phyloP scores from a whole-genome alignment of 1,284 basidiomycete genomes.

The Kalmanozyma brasiliensis region DNA sequence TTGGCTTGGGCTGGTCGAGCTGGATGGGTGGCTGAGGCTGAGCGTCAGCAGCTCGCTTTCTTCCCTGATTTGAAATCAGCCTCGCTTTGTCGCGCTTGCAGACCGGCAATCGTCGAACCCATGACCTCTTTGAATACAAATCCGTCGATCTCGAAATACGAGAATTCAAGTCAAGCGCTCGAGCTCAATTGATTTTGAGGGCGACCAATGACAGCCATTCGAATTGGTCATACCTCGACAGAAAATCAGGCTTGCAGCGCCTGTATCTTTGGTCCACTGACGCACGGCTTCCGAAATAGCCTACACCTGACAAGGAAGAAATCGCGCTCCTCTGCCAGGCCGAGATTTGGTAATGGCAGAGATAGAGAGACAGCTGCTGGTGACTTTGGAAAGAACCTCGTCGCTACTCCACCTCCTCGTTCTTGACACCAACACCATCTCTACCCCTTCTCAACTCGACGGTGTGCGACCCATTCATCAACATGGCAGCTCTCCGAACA shows the following conservation, averaged over 20 bases:
- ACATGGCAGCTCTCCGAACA: slow-evolving; percentile 47
- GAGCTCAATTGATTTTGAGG: slow-evolving; percentile 3
- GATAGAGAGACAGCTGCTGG: neutral
- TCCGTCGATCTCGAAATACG: neutral
- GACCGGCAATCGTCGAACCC: neutral
- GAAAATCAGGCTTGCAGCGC: slow-evolving; percentile 1
- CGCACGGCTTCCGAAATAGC: slow-evolving; percentile 17
- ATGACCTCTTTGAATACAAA: slow-evolving; percentile 3
- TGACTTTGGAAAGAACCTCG: neutral
- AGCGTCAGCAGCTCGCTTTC: slow-evolving; percentile 14
- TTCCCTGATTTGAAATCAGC: slow-evolving; percentile 40
- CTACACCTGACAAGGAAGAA: neutral
- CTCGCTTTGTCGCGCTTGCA: slow-evolving; percentile 7
- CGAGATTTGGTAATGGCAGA: slow-evolving; percentile 12
- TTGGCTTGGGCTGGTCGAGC: neutral
- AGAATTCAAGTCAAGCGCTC: neutral
- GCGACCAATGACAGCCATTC: slow-evolving; percentile 44
- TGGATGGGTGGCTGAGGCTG: slow-evolving; percentile 22
- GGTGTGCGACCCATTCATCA: slow-evolving; percentile 5
- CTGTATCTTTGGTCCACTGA: slow-evolving; percentile 9
- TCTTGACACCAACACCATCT: slow-evolving; percentile 5
- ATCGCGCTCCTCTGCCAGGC: neutral
- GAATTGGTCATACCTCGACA: slow-evolving; percentile 38
- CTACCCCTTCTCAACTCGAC: neutral
- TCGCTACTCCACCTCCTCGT: slow-evolving; percentile 7